Evolutionary conservation across 1,284 basidiomycete genomes (phyloP), one percentile per base, ranked within the genome.

Genomic region (Anthracocystis panici-leucophaei): DNA sequence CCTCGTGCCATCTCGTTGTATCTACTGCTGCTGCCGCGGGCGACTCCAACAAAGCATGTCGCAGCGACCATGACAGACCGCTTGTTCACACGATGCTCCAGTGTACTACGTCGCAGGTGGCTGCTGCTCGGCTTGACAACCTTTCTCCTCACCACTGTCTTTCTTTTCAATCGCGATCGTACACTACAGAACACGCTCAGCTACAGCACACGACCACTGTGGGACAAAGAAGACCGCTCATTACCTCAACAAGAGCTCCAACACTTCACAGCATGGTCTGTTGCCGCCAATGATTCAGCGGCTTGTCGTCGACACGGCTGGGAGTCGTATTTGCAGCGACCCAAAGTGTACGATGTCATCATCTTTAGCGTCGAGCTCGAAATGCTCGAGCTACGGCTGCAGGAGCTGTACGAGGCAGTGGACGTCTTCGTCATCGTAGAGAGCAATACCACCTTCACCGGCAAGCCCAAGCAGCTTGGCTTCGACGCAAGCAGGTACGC

Each of bases 351-450:
- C 27, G 65, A 77, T 57, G 65, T 62, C 10, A 63, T 62, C 50
- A 62, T 82, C 48, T 63, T 80, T 52, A 76, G 88, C 83, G 90
- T 88, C 65, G 91, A 92, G 84, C 85, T 92, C 33, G 91, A 92
- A 81, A 85, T 92, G 61, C 85, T 92, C 53, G 90, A 92, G 82
- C 88, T 92, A 59, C 88, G 91, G 6, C 85, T 92, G 84, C 86
- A 90, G 83, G 91, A 92, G 84, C 88, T 91, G 63, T 88, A 88
- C 63, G 83, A 87, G 4, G 87, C 89, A 55, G 91, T 92, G 18
- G 89, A 90, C 81, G 86, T 87, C 18, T 91, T 92, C 83, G 88
- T 91, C 80, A 88, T 92, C 73, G 86, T 92, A 63, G 91, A 92
- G 81, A 88, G 89, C 57, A 89, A 90, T 79, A 76, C 78, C 70